Percentiles rank a stretch among this genome's conserved stretches.
Conservation (phyloP, 306 rosid genomes). For the Biancaea sappan region DNA sequence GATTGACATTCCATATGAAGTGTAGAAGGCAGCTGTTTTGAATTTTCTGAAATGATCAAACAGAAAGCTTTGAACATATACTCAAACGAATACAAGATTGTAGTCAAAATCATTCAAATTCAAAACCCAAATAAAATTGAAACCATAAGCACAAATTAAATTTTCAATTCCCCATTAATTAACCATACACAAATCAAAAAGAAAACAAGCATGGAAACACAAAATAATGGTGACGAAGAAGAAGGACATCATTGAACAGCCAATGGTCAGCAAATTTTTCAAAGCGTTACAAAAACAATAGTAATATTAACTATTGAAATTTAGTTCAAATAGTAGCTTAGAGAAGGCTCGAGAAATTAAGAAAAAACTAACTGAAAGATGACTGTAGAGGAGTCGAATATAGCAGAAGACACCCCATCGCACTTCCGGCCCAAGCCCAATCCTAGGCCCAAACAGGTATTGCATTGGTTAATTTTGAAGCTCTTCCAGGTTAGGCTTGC, state of each 20-base stretch:
- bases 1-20: not conserved
- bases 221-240: not conserved
- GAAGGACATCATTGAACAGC: not conserved
- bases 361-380: not conserved
- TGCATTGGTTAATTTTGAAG: too few species aligned
- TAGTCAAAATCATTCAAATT: too few species aligned
- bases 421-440: too few species aligned
- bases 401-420: too few species aligned
- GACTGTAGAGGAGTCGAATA: too few species aligned
- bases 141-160: not conserved
- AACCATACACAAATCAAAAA: too few species aligned
- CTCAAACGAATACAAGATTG: not conserved
- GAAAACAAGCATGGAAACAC: not conserved
- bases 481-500: too few species aligned
- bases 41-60: too few species aligned
- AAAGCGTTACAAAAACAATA: not conserved
- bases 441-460: too few species aligned
- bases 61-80: too few species aligned
- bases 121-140: not conserved
- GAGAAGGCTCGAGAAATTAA: not conserved
- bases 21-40: not conserved
- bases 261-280: not conserved
- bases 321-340: not conserved
- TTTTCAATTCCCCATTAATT: not conserved
- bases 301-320: not conserved